phyloP scores from a whole-genome alignment of 371 early-diverging fungal species.

The Zopfochytrium polystomum region DNA sequence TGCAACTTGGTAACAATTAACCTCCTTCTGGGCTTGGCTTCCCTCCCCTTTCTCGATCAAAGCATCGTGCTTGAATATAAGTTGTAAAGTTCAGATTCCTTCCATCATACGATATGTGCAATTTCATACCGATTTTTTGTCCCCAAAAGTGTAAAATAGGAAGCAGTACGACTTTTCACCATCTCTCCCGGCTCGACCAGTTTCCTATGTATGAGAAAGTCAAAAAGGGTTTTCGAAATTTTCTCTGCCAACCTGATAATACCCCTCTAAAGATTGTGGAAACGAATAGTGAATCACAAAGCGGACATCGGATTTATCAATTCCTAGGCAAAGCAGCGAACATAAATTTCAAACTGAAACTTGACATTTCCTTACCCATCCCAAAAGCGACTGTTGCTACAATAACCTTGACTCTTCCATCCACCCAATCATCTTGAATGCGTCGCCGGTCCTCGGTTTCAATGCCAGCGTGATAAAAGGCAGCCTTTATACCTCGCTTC shows the following conservation, averaged over 20 bases:
- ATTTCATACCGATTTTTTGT: constrained; percentile 56
- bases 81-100: too few species aligned
- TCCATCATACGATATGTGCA: background rate
- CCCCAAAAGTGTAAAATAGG: constrained; percentile 82
- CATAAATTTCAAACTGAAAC: background rate
- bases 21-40: constrained; percentile 76
- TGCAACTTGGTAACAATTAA: constrained; percentile 1
- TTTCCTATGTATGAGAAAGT: constrained; percentile 59
- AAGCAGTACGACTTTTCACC: constrained; percentile 84
- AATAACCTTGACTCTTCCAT: constrained; percentile 77
- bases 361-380: constrained; percentile 80
- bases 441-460: constrained; percentile 78
- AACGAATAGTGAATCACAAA: constrained; percentile 97
- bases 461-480: constrained; percentile 94
- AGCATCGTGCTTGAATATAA: constrained; percentile 48
- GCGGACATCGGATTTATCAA: constrained; percentile 98
- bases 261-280: constrained; percentile 96
- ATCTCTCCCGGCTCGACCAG: constrained; percentile 98
- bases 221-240: background rate
- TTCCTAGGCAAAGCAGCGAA: constrained; percentile 53
- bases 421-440: constrained; percentile 88
- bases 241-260: constrained; percentile 79
- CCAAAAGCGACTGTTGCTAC: constrained; percentile 99
- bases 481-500: constrained; percentile 44
- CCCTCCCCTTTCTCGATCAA: constrained; percentile 91